These are phyloP conservation scores for Amoebophrya sp. DNA, from an alignment of 169 alveolate genomes.

Conservation along the genomic window DNA sequence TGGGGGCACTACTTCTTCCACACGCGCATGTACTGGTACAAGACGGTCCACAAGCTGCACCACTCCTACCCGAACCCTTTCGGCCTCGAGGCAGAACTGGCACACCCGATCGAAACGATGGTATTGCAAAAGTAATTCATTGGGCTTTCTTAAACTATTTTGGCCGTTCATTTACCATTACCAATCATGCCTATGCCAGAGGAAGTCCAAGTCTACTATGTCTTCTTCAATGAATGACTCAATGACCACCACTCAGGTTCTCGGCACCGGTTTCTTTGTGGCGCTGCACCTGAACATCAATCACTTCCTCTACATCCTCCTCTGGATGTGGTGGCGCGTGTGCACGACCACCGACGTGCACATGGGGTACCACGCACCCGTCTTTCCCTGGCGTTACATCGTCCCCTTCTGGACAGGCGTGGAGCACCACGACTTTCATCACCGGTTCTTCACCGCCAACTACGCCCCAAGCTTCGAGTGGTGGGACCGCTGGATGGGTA, in stretches of 20 bases:
- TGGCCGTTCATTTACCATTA: too few relatives aligned
- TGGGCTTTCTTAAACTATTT: too few relatives aligned
- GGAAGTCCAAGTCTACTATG: too few relatives aligned
- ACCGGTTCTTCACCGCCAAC: background rate
- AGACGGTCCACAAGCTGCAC: background rate
- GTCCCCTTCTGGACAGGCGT: background rate
- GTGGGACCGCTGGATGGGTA: conserved; percentile 3
- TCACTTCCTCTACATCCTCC: background rate
- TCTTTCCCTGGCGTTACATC: background rate
- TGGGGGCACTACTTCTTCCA: background rate
- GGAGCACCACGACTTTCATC: conserved; percentile 1
- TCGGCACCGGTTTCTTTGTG: background rate
- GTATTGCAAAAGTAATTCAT: too few relatives aligned
- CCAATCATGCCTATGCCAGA: too few relatives aligned
- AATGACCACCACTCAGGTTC: too few relatives aligned
- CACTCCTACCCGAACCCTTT: background rate
- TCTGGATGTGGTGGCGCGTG: background rate
- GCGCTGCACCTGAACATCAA: background rate
- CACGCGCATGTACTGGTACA: background rate
- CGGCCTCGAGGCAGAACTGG: background rate
- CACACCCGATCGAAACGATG: background rate
- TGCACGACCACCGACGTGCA: background rate
- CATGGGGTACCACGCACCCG: background rate
- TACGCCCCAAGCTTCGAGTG: background rate
- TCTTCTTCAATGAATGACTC: too few relatives aligned